A percentile compares a stretch with the other conserved stretches of the same genome.
phyloP scores from a whole-genome alignment of 2,329 filamentous ascomycete species.

The Teratosphaeria viscida region DNA sequence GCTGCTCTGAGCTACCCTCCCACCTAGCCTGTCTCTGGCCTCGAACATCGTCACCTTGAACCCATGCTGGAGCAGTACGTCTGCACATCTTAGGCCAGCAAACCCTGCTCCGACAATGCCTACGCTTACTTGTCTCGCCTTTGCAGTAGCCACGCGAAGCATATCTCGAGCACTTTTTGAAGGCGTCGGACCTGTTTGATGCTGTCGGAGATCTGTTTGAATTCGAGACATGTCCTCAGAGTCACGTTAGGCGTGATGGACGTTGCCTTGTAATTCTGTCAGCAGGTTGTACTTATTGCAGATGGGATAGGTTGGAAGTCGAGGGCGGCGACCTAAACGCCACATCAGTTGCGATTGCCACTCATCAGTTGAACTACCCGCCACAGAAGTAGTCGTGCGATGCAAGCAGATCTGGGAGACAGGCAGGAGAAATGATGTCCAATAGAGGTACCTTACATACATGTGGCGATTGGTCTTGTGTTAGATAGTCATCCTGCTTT shows the following conservation, averaged over 20 bases:
- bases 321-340: neutral
- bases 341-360: neutral
- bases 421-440: neutral
- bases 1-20: conserved; percentile 42
- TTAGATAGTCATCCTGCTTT: neutral
- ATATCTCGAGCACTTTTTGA: conserved; percentile 1
- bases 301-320: neutral
- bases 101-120: conserved; percentile 62
- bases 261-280: conserved; percentile 1
- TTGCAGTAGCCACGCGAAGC: conserved; percentile 4
- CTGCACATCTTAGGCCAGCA: conserved; percentile 60
- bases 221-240: conserved; percentile 7
- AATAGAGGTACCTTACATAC: neutral
- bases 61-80: conserved; percentile 53
- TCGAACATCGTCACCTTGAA: conserved; percentile 61
- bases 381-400: neutral
- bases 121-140: conserved; percentile 25
- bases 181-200: neutral
- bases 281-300: neutral
- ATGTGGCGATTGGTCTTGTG: neutral
- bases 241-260: conserved; percentile 1
- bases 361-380: neutral
- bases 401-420: neutral
- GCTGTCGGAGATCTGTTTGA: conserved; percentile 1
- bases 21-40: conserved; percentile 56